These are phyloP conservation scores for Hypoxylon sp. DNA, from an alignment of 2,329 filamentous ascomycete species.

Conservation along the genomic window DNA sequence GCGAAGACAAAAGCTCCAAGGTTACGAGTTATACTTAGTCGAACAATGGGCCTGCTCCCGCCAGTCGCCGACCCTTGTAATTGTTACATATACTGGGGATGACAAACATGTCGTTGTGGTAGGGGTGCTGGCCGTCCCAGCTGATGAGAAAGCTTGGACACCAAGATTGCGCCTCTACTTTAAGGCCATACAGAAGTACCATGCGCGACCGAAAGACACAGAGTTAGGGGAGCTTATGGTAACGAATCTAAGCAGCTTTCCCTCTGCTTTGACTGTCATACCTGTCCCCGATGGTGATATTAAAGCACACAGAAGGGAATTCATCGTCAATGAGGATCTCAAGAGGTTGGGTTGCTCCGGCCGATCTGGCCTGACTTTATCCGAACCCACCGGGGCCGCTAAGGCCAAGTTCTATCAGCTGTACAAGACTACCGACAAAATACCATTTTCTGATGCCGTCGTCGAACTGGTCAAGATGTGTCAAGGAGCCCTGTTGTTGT, in stretches of 20 bases:
- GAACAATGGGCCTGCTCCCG: slow-evolving; percentile 98
- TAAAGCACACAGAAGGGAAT: slow-evolving; percentile 82
- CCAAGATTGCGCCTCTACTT: slow-evolving; percentile 85
- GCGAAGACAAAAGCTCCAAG: slow-evolving; percentile 76
- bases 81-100: slow-evolving; percentile 94
- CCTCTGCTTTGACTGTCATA: slow-evolving; percentile 93
- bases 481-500: slow-evolving; percentile 88
- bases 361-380: slow-evolving; percentile 85
- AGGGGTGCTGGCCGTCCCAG: slow-evolving; percentile 84
- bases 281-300: slow-evolving; percentile 89
- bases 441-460: slow-evolving; percentile 83
- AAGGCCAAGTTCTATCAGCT: slow-evolving; percentile 93
- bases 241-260: slow-evolving; percentile 92
- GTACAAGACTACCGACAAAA: slow-evolving; percentile 87
- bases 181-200: slow-evolving; percentile 85
- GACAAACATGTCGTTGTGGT: slow-evolving; percentile 82
- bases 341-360: slow-evolving; percentile 95
- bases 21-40: slow-evolving; percentile 94
- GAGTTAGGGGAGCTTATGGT: slow-evolving; percentile 89
- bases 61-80: slow-evolving; percentile 88
- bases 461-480: slow-evolving; percentile 92
- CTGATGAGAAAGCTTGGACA: slow-evolving; percentile 85
- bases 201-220: slow-evolving; percentile 87
- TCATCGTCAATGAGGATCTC: slow-evolving; percentile 94
- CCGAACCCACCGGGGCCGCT: slow-evolving; percentile 83